Conservation (phyloP, 2,329 filamentous ascomycete genomes). For the Colletotrichum sp. region DNA sequence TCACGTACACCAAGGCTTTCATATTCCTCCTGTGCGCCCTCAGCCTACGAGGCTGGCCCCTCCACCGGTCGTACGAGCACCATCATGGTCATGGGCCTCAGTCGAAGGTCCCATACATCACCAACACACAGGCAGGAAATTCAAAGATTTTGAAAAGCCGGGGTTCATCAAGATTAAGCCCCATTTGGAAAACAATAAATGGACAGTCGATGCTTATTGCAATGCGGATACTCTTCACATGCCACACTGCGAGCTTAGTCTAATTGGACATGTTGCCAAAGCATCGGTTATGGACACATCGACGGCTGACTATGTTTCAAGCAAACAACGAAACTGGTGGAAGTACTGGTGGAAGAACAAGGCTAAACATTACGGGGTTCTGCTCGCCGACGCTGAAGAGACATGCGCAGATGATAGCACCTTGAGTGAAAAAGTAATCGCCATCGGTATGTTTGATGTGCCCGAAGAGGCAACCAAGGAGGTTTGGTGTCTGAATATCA, state of each 20-base stretch:
- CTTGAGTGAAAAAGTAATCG: not conserved
- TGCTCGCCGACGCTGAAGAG: not conserved
- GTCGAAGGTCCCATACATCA: not conserved
- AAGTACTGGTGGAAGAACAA: not conserved
- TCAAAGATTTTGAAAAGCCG: not conserved
- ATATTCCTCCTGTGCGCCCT: not conserved
- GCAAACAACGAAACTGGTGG: not conserved
- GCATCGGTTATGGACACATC: not conserved
- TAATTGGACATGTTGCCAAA: not conserved
- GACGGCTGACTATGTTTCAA: not conserved
- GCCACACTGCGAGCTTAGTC: not conserved
- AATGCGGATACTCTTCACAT: not conserved
- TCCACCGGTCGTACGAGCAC: not conserved
- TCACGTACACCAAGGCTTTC: not conserved
- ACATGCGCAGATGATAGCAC: too few relatives aligned
- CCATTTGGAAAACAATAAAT: not conserved
- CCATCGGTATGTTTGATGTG: not conserved
- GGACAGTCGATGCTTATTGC: not conserved
- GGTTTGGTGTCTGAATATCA: not conserved
- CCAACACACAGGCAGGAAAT: not conserved
- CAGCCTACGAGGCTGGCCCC: not conserved
- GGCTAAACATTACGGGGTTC: not conserved
- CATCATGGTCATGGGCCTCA: slow-evolving; percentile 9
- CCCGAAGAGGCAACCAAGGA: not conserved
- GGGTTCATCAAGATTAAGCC: not conserved